Base-by-base conservation (phyloP, 306 rosid genomes). In the Astragalus glycyphyllos region DNA sequence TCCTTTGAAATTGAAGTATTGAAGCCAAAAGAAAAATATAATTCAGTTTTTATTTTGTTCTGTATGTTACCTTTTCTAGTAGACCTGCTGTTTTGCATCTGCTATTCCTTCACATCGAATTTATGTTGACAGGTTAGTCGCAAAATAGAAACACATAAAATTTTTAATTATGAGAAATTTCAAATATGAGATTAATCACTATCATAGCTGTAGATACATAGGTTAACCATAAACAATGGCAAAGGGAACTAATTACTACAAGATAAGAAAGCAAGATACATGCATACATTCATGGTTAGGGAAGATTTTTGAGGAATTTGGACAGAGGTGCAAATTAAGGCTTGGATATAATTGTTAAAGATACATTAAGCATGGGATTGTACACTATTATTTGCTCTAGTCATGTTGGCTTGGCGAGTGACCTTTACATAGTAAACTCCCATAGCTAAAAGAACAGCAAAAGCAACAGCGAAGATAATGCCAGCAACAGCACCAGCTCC, bases 401-500 rank as follows among this genome's bases (percentile, higher is more conserved):
- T 87, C 80, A 75, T 77, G 37, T 94, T 83, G 45, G 76, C 80
- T 67, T 81, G 82, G 16, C 91, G 90, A 15, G 80, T 76, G 62
- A 61, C 87, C 63, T 68, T 69, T 4, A 86, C 89, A 62, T 83
- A 64, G 86, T 81, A 92, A 50, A 56, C 84, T 31, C 94, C 89
- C 86, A 88, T 79, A 4, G 83, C 88, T 66, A 84, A 67, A 53
- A 90, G 58, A 79, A 82, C 86, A 29, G 58, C 79, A 73, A 83
- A 85, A 15, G 81, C 83, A 56, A 79, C 34, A 42, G 77, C 91
- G 58, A 82, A 73, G 74, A 85, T 65, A 82, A 90, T 81, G 75
- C 83, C 97, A 14, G 76, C 82, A 17, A 90, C 48, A 6, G 78
- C 84, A 35, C 81, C 89, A 62, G 75, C 89, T 65, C 89, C 85